A percentile compares a stretch with the other conserved stretches of the same genome.
Conservation (phyloP, 805 yeast genomes). For the Myxozyma lipomycoides region DNA sequence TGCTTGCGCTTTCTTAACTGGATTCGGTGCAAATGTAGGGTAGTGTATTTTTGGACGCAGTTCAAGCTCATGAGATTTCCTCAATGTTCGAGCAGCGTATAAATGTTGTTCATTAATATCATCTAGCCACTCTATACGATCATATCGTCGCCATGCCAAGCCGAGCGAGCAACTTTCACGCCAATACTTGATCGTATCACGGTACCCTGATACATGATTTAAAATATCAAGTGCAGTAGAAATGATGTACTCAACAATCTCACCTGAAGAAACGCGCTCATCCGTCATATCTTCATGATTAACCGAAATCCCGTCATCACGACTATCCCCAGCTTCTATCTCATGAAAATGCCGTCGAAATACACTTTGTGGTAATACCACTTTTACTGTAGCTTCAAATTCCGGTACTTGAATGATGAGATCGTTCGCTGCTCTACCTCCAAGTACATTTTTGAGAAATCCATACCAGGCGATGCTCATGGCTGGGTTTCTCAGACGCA, state of each 20-base stretch:
- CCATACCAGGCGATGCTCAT: constrained; percentile 63
- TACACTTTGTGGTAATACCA: constrained; percentile 45
- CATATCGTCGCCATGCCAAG: constrained; percentile 63
- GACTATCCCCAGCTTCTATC: background rate
- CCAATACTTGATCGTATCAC: constrained; percentile 29
- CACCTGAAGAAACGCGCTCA: background rate
- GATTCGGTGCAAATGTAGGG: constrained; percentile 25
- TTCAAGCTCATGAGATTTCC: constrained; percentile 54
- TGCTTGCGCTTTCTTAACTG: constrained; percentile 26
- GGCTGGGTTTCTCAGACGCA: constrained; percentile 51
- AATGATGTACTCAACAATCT: constrained; percentile 41
- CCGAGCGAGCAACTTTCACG: constrained; percentile 42
- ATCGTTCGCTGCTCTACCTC: constrained; percentile 34
- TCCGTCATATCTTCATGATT: background rate
- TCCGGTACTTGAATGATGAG: constrained; percentile 47
- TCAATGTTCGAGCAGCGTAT: constrained; percentile 44
- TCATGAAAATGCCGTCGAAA: constrained; percentile 1
- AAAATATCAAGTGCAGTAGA: constrained; percentile 40
- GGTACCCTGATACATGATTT: constrained; percentile 22
- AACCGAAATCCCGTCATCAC: background rate
- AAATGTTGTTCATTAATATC: constrained; percentile 45
- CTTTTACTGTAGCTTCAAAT: constrained; percentile 43
- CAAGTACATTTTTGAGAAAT: constrained; percentile 50
- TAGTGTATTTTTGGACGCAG: constrained; percentile 43
- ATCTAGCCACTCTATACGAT: constrained; percentile 67